phyloP scores from a whole-genome alignment of 1,284 basidiomycete species.

The Bjerkandera adusta region DNA sequence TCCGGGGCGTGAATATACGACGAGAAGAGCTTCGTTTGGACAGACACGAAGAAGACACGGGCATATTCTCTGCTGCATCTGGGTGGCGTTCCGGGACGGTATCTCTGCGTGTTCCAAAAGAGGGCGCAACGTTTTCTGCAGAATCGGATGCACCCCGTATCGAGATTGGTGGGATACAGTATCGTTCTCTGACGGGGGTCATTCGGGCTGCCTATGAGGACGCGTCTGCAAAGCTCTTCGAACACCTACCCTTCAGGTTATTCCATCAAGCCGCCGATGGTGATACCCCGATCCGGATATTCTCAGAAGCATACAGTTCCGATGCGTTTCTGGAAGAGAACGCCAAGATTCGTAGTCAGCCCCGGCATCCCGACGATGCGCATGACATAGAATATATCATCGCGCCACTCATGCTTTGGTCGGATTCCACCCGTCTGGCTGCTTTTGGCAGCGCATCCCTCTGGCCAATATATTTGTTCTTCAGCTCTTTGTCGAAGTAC shows the following conservation, averaged over 20 bases:
- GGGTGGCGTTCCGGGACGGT: constrained; percentile 18
- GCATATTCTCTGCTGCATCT: constrained; percentile 5
- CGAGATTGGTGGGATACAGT: constrained; percentile 11
- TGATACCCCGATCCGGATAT: constrained; percentile 8
- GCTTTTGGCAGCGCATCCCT: constrained; percentile 20
- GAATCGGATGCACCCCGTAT: constrained; percentile 11
- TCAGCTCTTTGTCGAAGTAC: constrained; percentile 25
- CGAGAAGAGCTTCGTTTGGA: constrained; percentile 15
- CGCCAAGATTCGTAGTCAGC: constrained; percentile 15
- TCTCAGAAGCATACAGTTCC: constrained; percentile 11
- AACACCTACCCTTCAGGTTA: constrained; percentile 12
- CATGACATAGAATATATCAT: constrained; percentile 13
- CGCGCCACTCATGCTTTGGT: constrained; percentile 16
- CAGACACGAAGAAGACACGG: background rate
- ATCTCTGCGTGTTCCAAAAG: constrained; percentile 18
- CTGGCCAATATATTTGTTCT: constrained; percentile 12
- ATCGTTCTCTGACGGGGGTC: constrained; percentile 14
- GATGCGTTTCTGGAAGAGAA: constrained; percentile 19
- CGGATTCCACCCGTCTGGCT: constrained; percentile 21
- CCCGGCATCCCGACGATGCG: constrained; percentile 8
- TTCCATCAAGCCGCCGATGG: constrained; percentile 5
- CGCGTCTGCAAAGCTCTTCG: background rate
- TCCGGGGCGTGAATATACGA: constrained; percentile 11
- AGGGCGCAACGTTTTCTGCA: background rate
- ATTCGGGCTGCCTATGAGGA: constrained; percentile 15